These are phyloP conservation scores for Musa acuminata DNA, from an alignment of 176 grass and related monocot species.

Conservation along the genomic window DNA sequence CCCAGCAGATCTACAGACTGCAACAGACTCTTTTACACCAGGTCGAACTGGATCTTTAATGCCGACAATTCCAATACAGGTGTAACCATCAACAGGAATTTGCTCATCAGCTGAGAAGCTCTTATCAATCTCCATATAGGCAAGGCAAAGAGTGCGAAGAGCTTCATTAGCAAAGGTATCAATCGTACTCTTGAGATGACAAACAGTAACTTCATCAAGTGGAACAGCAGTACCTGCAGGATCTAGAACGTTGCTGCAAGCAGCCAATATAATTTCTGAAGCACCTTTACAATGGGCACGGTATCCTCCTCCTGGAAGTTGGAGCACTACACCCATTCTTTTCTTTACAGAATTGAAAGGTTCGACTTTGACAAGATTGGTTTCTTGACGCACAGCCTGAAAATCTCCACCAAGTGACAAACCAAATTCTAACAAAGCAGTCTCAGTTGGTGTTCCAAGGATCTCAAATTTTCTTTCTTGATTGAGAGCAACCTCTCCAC, in stretches of 20 bases:
- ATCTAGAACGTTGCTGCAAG: slow-evolving; percentile 65
- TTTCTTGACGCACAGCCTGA: slow-evolving; percentile 50
- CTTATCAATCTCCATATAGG: slow-evolving; percentile 69
- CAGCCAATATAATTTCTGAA: slow-evolving; percentile 90
- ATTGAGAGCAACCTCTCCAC: slow-evolving; percentile 78
- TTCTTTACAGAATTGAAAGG: slow-evolving; percentile 97
- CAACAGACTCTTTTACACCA: slow-evolving; percentile 91
- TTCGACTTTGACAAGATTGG: slow-evolving; percentile 72
- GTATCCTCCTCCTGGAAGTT: slow-evolving; percentile 49
- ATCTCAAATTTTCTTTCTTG: slow-evolving; percentile 58
- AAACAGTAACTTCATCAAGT: slow-evolving; percentile 47
- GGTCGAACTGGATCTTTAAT: slow-evolving; percentile 96
- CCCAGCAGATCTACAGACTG: slow-evolving; percentile 72
- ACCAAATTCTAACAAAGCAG: slow-evolving; percentile 86
- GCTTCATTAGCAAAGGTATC: slow-evolving; percentile 82
- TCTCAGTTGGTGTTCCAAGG: slow-evolving; percentile 77
- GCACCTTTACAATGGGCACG: slow-evolving; percentile 85
- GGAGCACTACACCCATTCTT: slow-evolving; percentile 82
- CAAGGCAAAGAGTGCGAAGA: slow-evolving; percentile 83
- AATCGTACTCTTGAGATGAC: slow-evolving; percentile 61
- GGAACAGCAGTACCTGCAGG: slow-evolving; percentile 40
- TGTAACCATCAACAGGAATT: slow-evolving; percentile 59
- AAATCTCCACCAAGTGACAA: slow-evolving; percentile 86
- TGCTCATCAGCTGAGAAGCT: slow-evolving; percentile 41
- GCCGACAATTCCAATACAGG: slow-evolving; percentile 83